Conservation (phyloP, 176 grass and related monocot species). For the Zoysia pacifica region DNA sequence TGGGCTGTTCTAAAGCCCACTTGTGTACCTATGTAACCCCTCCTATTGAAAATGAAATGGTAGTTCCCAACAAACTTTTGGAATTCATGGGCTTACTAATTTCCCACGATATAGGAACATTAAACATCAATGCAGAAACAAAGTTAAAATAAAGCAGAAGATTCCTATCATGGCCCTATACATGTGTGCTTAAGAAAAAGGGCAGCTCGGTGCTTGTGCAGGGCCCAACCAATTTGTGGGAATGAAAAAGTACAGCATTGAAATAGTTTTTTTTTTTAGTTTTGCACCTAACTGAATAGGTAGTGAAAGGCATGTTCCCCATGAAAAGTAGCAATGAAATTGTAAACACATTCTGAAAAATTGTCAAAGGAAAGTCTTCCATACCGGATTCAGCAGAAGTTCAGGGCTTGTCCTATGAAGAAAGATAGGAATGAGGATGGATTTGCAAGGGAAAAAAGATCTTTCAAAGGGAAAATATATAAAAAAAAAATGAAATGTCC, state of each 20-base stretch:
- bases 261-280: background rate
- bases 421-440: conserved; percentile 29
- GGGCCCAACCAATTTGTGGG: background rate
- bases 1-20: no score
- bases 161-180: background rate
- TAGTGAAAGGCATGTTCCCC: background rate
- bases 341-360: conserved; percentile 26
- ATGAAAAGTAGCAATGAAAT: background rate
- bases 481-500: background rate
- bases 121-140: background rate
- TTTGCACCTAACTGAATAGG: background rate
- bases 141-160: background rate
- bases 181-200: background rate
- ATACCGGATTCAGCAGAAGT: conserved; percentile 82
- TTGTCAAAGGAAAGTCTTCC: conserved; percentile 7
- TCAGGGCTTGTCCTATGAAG: conserved; percentile 75
- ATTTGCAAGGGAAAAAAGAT: background rate
- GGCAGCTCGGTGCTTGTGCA: no score
- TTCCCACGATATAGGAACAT: background rate
- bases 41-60: no score
- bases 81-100: background rate
- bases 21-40: no score
- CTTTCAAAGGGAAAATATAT: background rate
- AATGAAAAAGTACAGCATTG: background rate
- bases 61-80: no score